Percentiles rank a stretch among this genome's conserved stretches.
Conservation (phyloP, 768 basidiomycete species). For the Lactarius deliciosus region DNA sequence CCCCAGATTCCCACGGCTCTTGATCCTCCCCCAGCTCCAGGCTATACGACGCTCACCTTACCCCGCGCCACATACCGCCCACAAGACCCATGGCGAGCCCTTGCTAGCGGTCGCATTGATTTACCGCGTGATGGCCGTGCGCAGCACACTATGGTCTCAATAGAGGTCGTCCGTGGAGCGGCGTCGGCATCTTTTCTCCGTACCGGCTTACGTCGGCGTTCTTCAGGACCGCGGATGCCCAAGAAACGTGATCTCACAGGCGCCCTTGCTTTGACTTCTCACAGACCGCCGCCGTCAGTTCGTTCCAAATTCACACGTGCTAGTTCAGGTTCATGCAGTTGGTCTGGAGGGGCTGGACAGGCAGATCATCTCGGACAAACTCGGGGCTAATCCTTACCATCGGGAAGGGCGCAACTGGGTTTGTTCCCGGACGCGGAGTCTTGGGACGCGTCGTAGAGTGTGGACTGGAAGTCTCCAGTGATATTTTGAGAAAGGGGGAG, state of each 20-base stretch:
- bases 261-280: slow-evolving; percentile 36
- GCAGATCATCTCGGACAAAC: slow-evolving; percentile 55
- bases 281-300: slow-evolving; percentile 64
- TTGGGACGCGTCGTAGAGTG: slow-evolving; percentile 80
- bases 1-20: slow-evolving; percentile 36
- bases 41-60: slow-evolving; percentile 46
- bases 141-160: slow-evolving; percentile 85
- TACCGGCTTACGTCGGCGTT: slow-evolving; percentile 20
- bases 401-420: slow-evolving; percentile 45
- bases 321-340: slow-evolving; percentile 91
- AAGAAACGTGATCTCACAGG: slow-evolving; percentile 30
- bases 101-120: slow-evolving; percentile 58
- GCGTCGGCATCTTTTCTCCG: slow-evolving; percentile 27
- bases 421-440: slow-evolving; percentile 85
- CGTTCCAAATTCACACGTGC: slow-evolving; percentile 64
- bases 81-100: slow-evolving; percentile 38
- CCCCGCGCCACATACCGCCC: slow-evolving; percentile 47
- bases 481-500: slow-evolving; percentile 69
- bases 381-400: slow-evolving; percentile 31
- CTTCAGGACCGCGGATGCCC: slow-evolving; percentile 10
- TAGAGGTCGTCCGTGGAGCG: slow-evolving; percentile 68
- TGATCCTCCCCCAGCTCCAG: slow-evolving; percentile 27
- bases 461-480: slow-evolving; percentile 72
- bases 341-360: slow-evolving; percentile 76
- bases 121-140: slow-evolving; percentile 75